Evolutionary conservation across 108 stramenopile genomes (phyloP).

Genomic region (Phaeodactylum tricornutum): DNA sequence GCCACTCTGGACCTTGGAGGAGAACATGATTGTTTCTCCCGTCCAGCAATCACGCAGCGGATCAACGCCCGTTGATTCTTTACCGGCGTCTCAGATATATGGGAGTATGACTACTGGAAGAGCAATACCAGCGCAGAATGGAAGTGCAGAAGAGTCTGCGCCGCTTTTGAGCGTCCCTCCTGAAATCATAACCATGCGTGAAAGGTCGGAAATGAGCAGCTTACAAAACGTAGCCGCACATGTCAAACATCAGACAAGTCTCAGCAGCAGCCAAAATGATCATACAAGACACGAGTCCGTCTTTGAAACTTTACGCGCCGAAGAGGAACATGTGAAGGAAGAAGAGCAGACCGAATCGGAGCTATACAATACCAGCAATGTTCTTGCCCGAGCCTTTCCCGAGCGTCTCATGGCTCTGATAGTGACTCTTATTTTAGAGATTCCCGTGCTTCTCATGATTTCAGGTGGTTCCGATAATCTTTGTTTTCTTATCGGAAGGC

Average conservation of each 20-base stretch:
- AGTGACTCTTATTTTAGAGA: slow-evolving; percentile 45
- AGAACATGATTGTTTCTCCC: too few relatives aligned
- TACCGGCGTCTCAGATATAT: too few relatives aligned
- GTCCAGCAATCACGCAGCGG: too few relatives aligned
- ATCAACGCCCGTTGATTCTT: too few relatives aligned
- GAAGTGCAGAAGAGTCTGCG: background rate
- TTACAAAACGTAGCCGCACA: too few relatives aligned
- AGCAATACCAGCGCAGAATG: background rate
- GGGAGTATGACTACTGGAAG: background rate
- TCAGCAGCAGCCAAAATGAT: too few relatives aligned
- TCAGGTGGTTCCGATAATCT: slow-evolving; percentile 46
- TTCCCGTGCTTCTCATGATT: slow-evolving; percentile 52
- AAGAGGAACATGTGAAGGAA: slow-evolving; percentile 4
- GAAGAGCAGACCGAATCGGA: slow-evolving; percentile 21
- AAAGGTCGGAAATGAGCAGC: background rate
- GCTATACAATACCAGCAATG: slow-evolving; percentile 16
- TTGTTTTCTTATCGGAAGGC: slow-evolving; percentile 40
- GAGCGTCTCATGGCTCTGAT: slow-evolving; percentile 45
- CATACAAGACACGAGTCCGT: too few relatives aligned
- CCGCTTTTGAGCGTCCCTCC: slow-evolving; percentile 10
- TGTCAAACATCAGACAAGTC: too few relatives aligned
- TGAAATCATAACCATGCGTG: slow-evolving; percentile 5
- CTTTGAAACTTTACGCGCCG: slow-evolving; percentile 31
- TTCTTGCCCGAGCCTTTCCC: slow-evolving; percentile 44
- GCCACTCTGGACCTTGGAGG: too few relatives aligned